These are phyloP conservation scores for Pistacia integerrima DNA, from an alignment of 345 rosid genomes.

Conservation along the genomic window DNA sequence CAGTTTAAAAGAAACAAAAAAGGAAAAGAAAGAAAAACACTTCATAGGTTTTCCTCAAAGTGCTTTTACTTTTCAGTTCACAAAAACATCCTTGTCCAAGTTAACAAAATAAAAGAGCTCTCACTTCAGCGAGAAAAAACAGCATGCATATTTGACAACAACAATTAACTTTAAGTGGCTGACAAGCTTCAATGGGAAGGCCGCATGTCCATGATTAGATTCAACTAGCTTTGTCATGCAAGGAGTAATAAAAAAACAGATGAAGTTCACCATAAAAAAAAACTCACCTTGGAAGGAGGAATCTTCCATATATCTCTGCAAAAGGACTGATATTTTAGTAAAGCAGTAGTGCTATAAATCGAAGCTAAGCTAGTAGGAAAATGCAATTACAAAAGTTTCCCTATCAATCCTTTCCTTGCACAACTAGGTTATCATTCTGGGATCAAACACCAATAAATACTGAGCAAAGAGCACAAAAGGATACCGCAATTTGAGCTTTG, in stretches of 20 bases:
- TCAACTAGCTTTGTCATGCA: background rate
- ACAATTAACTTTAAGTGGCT: background rate
- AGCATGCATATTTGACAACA: background rate
- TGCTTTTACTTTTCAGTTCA: too few relatives aligned
- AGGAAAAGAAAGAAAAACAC: background rate
- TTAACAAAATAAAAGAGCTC: background rate
- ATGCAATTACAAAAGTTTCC: constrained; percentile 19
- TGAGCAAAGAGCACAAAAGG: background rate
- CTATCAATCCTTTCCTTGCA: constrained; percentile 1
- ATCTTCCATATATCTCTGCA: constrained; percentile 83
- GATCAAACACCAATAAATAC: background rate
- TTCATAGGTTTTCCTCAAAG: background rate
- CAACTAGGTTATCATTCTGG: background rate
- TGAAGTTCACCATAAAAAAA: constrained; percentile 16
- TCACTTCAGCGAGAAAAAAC: background rate
- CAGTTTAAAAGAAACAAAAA: too few relatives aligned
- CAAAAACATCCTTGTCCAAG: background rate
- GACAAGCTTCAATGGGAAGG: constrained; percentile 3
- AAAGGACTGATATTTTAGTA: constrained; percentile 25
- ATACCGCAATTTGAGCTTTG: constrained; percentile 79
- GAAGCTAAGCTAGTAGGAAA: constrained; percentile 3
- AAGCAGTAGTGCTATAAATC: constrained; percentile 1
- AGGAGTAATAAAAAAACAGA: background rate
- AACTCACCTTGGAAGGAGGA: constrained; percentile 77
- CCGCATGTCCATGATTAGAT: background rate